Percentiles rank a stretch among this genome's conserved stretches.
These are phyloP conservation scores for Collybiopsis luxurians DNA, from an alignment of 768 basidiomycete species.

Conservation along the genomic window DNA sequence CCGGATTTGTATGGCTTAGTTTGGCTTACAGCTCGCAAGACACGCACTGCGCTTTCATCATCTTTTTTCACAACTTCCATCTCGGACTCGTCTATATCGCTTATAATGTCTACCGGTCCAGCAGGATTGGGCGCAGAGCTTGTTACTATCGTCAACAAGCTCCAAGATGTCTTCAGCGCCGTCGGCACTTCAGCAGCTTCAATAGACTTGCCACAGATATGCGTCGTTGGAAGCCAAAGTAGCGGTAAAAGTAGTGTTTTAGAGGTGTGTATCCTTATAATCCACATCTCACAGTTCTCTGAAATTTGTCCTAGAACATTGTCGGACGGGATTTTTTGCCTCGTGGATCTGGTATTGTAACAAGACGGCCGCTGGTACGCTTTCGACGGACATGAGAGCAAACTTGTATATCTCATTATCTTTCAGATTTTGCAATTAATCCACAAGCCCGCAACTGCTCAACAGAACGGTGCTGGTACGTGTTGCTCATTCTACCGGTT, in stretches of 20 bases:
- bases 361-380: conserved; percentile 88
- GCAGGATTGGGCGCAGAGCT: conserved; percentile 79
- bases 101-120: conserved; percentile 35
- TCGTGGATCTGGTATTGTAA: conserved; percentile 98
- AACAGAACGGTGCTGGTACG: conserved; percentile 36
- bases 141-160: conserved; percentile 79
- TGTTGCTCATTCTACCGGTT: conserved; percentile 11
- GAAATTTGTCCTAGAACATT: conserved; percentile 65
- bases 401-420: conserved; percentile 5
- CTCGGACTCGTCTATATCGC: not conserved
- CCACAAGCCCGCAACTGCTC: conserved; percentile 63
- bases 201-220: conserved; percentile 92
- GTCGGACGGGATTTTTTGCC: conserved; percentile 98
- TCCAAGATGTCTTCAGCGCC: conserved; percentile 87
- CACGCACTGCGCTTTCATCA: not conserved
- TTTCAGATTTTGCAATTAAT: conserved; percentile 89
- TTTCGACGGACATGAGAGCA: not conserved
- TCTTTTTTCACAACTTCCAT: conserved; percentile 3
- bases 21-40: not conserved
- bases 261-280: conserved; percentile 51
- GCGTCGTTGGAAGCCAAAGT: conserved; percentile 88
- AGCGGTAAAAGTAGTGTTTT: conserved; percentile 93
- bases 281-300: not conserved
- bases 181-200: conserved; percentile 74
- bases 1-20: not conserved